Conservation (phyloP, 257 asterid genomes). For the Salvia hispanica region DNA sequence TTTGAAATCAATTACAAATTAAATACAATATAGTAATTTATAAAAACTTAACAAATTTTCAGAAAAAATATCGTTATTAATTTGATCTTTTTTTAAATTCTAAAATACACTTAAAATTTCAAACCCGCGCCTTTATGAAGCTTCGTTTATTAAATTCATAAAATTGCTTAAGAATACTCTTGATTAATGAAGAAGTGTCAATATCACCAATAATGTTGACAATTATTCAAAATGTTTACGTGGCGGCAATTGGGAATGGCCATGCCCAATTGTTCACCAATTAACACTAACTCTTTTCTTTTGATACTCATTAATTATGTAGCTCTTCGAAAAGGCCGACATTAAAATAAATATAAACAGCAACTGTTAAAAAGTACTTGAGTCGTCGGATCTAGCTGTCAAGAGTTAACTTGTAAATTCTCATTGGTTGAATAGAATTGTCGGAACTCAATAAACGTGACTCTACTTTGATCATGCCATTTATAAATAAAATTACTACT, state of each 20-base stretch:
- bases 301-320: not conserved
- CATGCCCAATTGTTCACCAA: conserved; percentile 30
- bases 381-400: conserved; percentile 25
- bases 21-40: too few relatives aligned
- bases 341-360: not conserved
- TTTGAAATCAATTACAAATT: too few relatives aligned
- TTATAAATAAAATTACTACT: too few relatives aligned
- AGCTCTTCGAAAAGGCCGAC: not conserved
- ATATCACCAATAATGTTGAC: conserved; percentile 26
- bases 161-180: not conserved
- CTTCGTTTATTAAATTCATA: not conserved
- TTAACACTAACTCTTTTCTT: not conserved
- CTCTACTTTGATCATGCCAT: too few relatives aligned
- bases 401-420: not conserved
- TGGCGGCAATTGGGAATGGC: conserved; percentile 34
- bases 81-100: too few relatives aligned
- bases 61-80: too few relatives aligned
- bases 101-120: too few relatives aligned
- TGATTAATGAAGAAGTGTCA: not conserved
- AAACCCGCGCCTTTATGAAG: not conserved
- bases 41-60: too few relatives aligned
- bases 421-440: not conserved
- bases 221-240: conserved; percentile 27
- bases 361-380: not conserved
- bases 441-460: too few relatives aligned